These are phyloP conservation scores for Boletus sp. DNA, from an alignment of 1,284 basidiomycete species.

Conservation along the genomic window DNA sequence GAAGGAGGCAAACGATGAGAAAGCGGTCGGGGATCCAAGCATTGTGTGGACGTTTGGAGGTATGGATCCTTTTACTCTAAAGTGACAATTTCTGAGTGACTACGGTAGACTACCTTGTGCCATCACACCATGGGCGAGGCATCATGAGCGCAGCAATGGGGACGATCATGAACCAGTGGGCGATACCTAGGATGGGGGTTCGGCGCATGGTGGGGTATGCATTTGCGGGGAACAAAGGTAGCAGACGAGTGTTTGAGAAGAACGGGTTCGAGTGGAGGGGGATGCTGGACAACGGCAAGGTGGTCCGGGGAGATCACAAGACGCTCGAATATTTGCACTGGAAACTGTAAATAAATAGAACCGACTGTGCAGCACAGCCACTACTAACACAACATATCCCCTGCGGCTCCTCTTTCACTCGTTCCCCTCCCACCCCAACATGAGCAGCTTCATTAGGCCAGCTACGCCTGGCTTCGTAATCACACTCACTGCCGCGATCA, in stretches of 20 bases:
- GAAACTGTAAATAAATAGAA: constrained; percentile 5
- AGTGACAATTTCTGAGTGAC: too few species aligned
- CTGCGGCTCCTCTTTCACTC: not conserved
- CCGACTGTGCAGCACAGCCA: constrained; percentile 22
- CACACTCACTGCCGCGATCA: constrained; percentile 66
- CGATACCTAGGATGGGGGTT: constrained; percentile 53
- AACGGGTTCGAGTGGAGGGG: constrained; percentile 50
- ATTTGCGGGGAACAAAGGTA: constrained; percentile 51
- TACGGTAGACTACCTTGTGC: constrained; percentile 33
- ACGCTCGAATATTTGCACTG: constrained; percentile 17
- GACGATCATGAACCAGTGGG: constrained; percentile 52
- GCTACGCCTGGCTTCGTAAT: constrained; percentile 84
- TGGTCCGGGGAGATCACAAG: constrained; percentile 33
- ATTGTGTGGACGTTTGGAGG: constrained; percentile 45
- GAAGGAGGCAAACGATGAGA: constrained; percentile 18
- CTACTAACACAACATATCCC: too few species aligned
- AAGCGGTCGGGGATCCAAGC: constrained; percentile 36
- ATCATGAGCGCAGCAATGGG: constrained; percentile 62
- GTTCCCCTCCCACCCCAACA: constrained; percentile 22
- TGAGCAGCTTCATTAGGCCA: constrained; percentile 61
- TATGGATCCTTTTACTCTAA: constrained; percentile 25
- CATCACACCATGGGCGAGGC: constrained; percentile 57
- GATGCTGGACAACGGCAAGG: constrained; percentile 38
- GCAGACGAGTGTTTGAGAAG: constrained; percentile 60
- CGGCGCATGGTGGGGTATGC: constrained; percentile 43